These are phyloP conservation scores for Trichothecium sympodiale DNA, from an alignment of 2,329 filamentous ascomycete species.

Conservation along the genomic window DNA sequence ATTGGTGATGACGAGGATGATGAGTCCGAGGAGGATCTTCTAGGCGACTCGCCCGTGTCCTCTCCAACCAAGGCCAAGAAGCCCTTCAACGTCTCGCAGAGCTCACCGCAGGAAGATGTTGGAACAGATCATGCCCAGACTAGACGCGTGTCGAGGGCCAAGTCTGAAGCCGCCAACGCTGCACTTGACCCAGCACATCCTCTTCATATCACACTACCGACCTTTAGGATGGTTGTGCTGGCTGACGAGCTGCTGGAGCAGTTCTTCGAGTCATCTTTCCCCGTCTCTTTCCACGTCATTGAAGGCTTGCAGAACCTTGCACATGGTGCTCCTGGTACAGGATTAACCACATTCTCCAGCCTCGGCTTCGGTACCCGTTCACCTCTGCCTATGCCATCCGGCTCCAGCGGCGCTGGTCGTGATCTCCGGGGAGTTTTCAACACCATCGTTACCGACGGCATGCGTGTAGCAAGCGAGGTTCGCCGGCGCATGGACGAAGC, in stretches of 20 bases:
- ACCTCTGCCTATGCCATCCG: conserved; percentile 24
- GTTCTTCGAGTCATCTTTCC: conserved; percentile 95
- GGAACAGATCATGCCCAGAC: conserved; percentile 8
- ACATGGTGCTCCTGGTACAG: conserved; percentile 32
- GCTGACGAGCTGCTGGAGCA: conserved; percentile 92
- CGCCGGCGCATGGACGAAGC: conserved; percentile 90
- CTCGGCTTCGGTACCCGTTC: conserved; percentile 43
- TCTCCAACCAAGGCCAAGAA: conserved; percentile 32
- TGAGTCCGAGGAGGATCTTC: conserved; percentile 48
- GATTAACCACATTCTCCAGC: conserved; percentile 78
- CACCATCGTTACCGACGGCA: conserved; percentile 95
- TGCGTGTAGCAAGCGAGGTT: conserved; percentile 90
- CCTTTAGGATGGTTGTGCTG: conserved; percentile 96
- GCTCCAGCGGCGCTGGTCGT: conserved; percentile 42
- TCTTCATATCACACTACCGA: conserved; percentile 89
- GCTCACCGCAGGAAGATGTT: background rate
- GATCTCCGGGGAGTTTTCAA: conserved; percentile 87
- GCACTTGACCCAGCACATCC: conserved; percentile 89
- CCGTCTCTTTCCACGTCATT: conserved; percentile 80
- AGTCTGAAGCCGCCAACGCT: conserved; percentile 71
- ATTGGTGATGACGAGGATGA: conserved; percentile 60
- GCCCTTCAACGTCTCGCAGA: conserved; percentile 20
- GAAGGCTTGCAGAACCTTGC: conserved; percentile 39
- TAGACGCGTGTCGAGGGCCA: conserved; percentile 46
- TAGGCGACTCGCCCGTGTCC: conserved; percentile 37